These are phyloP conservation scores for Starmerella etchellsii DNA, from an alignment of 805 yeast species.

Conservation along the genomic window DNA sequence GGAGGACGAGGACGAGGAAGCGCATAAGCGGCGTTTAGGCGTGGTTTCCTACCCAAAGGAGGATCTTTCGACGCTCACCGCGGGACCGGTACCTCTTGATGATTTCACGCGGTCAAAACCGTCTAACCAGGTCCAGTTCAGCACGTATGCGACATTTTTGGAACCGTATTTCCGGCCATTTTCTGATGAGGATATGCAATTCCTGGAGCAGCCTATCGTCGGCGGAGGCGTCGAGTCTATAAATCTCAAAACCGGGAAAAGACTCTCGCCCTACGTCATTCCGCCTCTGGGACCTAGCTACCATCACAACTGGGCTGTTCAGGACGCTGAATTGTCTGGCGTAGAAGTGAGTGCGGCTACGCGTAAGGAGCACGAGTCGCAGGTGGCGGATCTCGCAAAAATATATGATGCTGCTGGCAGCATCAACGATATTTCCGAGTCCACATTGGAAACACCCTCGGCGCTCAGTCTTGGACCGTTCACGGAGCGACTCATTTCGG, in stretches of 20 bases:
- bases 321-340: slow-evolving; percentile 17
- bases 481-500: slow-evolving; percentile 70
- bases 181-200: slow-evolving; percentile 67
- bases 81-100: slow-evolving; percentile 77
- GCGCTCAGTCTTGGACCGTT: slow-evolving; percentile 89
- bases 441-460: slow-evolving; percentile 34
- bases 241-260: slow-evolving; percentile 21
- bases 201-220: slow-evolving; percentile 50
- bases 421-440: slow-evolving; percentile 13
- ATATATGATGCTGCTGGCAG: slow-evolving; percentile 15
- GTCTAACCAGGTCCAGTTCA: slow-evolving; percentile 79
- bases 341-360: slow-evolving; percentile 3
- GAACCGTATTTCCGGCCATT: slow-evolving; percentile 75
- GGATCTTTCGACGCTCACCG: slow-evolving; percentile 61
- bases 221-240: slow-evolving; percentile 23
- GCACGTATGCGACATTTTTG: slow-evolving; percentile 71
- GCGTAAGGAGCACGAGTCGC: slow-evolving; percentile 51
- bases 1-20: slow-evolving; percentile 57
- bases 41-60: slow-evolving; percentile 81
- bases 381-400: slow-evolving; percentile 4
- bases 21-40: slow-evolving; percentile 59
- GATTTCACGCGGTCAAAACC: slow-evolving; percentile 80
- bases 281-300: slow-evolving; percentile 81
- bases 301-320: slow-evolving; percentile 60
- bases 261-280: slow-evolving; percentile 50